Conservation (phyloP, 2,329 filamentous ascomycete species). For the Neocucurbitaria cava region DNA sequence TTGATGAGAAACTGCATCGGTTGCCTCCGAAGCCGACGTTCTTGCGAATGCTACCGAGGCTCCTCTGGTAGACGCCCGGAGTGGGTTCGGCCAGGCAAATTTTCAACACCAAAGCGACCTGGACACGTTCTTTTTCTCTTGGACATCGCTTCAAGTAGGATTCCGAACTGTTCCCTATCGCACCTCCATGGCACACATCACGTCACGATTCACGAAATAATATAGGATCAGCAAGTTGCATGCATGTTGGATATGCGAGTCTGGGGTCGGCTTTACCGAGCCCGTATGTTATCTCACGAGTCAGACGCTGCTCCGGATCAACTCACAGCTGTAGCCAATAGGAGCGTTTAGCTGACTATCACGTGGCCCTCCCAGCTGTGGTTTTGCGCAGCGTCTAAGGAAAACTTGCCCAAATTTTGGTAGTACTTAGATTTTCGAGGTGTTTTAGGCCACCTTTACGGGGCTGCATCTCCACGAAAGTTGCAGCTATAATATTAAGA, state of each 20-base stretch:
- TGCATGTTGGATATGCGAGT: neutral
- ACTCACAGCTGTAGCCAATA: too few species aligned
- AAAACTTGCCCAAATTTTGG: too few species aligned
- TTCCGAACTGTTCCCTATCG: neutral
- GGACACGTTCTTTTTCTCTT: neutral
- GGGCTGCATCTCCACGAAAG: too few species aligned
- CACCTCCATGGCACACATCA: neutral
- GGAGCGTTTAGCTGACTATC: too few species aligned
- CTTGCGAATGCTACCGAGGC: conserved; percentile 8
- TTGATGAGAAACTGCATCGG: conserved; percentile 1
- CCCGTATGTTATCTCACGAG: too few species aligned
- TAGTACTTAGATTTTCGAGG: too few species aligned
- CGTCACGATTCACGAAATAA: neutral
- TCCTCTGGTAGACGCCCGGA: neutral
- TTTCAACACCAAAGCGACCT: conserved; percentile 8
- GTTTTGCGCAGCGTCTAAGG: too few species aligned
- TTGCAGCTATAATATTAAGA: too few species aligned
- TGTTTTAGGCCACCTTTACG: too few species aligned
- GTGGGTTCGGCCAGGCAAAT: conserved; percentile 17
- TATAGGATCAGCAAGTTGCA: neutral
- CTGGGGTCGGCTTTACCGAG: conserved; percentile 1
- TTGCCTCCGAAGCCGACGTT: conserved; percentile 1
- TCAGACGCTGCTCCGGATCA: too few species aligned
- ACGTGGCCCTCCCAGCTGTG: too few species aligned
- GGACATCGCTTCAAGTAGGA: neutral